Evolutionary conservation across 768 basidiomycete species (phyloP).

Genomic region (Phlebiopsis flavidoalba): DNA sequence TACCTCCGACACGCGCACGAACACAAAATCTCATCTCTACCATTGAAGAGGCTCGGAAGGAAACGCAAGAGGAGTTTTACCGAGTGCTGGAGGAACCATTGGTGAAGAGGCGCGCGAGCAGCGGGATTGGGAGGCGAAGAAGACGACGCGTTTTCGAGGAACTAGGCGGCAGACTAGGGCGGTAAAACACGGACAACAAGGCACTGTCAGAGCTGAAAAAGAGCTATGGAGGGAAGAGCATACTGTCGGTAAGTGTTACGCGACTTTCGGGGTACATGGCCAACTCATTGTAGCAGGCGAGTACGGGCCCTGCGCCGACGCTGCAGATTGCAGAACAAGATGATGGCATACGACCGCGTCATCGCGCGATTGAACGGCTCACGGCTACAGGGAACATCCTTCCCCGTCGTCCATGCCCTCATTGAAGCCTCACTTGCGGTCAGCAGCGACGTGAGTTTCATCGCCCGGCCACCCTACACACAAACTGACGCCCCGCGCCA

Average conservation of each 20-base stretch:
- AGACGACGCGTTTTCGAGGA: conserved; percentile 88
- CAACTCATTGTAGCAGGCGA: conserved; percentile 26
- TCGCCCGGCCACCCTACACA: background rate
- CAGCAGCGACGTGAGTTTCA: conserved; percentile 48
- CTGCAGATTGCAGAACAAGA: conserved; percentile 87
- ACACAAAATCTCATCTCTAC: conserved; percentile 93
- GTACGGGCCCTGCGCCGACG: conserved; percentile 50
- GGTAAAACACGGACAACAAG: conserved; percentile 48
- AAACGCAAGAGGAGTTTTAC: conserved; percentile 85
- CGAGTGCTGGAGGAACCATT: conserved; percentile 73
- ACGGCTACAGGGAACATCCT: conserved; percentile 66
- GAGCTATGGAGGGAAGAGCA: conserved; percentile 52
- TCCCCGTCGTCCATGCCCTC: conserved; percentile 69
- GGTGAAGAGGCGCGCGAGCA: no score
- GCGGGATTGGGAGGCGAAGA: conserved; percentile 87
- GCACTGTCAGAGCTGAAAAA: conserved; percentile 58
- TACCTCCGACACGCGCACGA: conserved; percentile 94
- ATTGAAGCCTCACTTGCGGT: conserved; percentile 61
- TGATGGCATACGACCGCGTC: conserved; percentile 93
- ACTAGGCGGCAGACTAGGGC: conserved; percentile 67
- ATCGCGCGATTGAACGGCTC: conserved; percentile 74
- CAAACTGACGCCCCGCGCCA: background rate
- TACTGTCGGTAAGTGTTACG: conserved; percentile 41
- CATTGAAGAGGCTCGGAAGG: conserved; percentile 83
- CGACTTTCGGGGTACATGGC: background rate